These are phyloP conservation scores for Aspergillus flavus DNA, from an alignment of 2,329 filamentous ascomycete species.

Conservation along the genomic window DNA sequence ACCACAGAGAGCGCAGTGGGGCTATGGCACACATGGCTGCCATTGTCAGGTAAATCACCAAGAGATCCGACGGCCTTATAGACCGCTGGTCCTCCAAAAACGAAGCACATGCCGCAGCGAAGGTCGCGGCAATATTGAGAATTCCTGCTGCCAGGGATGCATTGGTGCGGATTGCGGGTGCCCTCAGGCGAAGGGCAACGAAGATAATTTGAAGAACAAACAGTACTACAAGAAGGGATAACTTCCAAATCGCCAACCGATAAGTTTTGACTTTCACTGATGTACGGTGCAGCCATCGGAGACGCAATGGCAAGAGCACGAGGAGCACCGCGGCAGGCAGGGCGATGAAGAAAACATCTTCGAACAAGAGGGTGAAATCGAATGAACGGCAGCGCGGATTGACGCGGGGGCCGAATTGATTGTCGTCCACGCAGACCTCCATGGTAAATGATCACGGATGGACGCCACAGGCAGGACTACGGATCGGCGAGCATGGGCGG, in stretches of 20 bases:
- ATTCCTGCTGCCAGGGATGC: neutral
- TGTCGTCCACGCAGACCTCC: neutral
- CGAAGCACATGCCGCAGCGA: neutral
- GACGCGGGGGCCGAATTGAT: neutral
- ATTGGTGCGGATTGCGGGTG: neutral
- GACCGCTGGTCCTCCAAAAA: constrained; percentile 29
- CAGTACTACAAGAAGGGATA: neutral
- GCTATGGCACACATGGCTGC: neutral
- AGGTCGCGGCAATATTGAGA: neutral
- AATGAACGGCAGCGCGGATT: constrained; percentile 21
- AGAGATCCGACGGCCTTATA: constrained; percentile 29
- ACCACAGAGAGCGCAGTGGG: neutral
- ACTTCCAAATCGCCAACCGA: neutral
- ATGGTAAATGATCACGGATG: neutral
- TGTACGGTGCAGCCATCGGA: constrained; percentile 22
- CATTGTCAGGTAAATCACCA: constrained; percentile 42
- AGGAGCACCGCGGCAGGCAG: constrained; percentile 27
- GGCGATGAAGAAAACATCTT: constrained; percentile 31
- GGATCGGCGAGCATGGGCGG: neutral
- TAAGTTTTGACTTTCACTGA: constrained; percentile 8
- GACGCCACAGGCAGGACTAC: neutral
- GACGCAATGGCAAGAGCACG: constrained; percentile 14
- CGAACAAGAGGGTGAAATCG: constrained; percentile 38
- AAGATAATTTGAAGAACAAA: neutral
- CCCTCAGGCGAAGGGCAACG: neutral